These are phyloP conservation scores for Saturnispora mendoncae DNA, from an alignment of 805 yeast species.

Conservation along the genomic window DNA sequence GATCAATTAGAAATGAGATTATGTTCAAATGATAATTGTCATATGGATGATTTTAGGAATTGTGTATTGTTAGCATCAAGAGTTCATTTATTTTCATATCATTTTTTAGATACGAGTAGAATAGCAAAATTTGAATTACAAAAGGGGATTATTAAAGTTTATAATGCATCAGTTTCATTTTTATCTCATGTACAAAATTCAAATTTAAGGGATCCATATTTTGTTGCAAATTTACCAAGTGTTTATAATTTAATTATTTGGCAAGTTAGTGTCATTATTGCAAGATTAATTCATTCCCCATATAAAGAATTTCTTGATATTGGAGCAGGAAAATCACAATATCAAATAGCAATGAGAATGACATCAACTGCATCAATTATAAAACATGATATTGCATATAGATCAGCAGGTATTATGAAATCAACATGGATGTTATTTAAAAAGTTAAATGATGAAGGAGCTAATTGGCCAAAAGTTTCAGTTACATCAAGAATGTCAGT, in stretches of 20 bases:
- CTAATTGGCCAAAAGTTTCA: slow-evolving; percentile 37
- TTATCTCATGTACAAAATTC: slow-evolving; percentile 59
- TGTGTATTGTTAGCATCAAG: slow-evolving; percentile 65
- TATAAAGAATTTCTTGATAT: slow-evolving; percentile 58
- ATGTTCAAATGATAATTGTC: slow-evolving; percentile 28
- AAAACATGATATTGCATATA: slow-evolving; percentile 86
- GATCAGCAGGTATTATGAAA: slow-evolving; percentile 89
- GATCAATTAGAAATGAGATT: slow-evolving; percentile 65
- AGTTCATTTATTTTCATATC: slow-evolving; percentile 74
- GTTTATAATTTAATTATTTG: slow-evolving; percentile 75
- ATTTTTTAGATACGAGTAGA: slow-evolving; percentile 57
- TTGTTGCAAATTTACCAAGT: slow-evolving; percentile 74
- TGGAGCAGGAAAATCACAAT: slow-evolving; percentile 61
- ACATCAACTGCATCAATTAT: slow-evolving; percentile 75
- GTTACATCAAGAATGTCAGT: slow-evolving; percentile 86
- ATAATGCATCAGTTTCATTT: slow-evolving; percentile 68
- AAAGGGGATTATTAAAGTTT: slow-evolving; percentile 66
- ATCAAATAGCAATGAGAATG: slow-evolving; percentile 55
- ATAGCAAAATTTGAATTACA: slow-evolving; percentile 51
- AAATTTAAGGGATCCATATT: slow-evolving; percentile 47
- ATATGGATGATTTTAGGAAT: slow-evolving; percentile 59
- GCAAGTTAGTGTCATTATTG: slow-evolving; percentile 86
- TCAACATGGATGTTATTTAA: slow-evolving; percentile 87
- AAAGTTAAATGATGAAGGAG: slow-evolving; percentile 47
- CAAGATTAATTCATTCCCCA: slow-evolving; percentile 69